phyloP scores from a whole-genome alignment of 345 rosid species.

The Salix exigua region DNA sequence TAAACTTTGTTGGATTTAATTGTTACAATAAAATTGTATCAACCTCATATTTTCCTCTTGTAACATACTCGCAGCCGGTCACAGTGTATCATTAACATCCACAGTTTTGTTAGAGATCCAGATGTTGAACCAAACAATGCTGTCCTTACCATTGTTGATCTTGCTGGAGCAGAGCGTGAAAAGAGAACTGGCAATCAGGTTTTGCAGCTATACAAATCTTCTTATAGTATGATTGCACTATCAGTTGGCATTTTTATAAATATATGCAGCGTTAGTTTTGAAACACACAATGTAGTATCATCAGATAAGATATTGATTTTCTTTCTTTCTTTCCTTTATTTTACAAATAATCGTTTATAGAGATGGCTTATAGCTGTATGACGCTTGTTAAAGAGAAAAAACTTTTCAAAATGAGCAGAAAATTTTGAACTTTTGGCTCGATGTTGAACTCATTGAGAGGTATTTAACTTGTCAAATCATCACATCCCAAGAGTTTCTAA shows the following conservation, averaged over 20 bases:
- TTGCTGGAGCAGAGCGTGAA: slow-evolving; percentile 97
- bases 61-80: slow-evolving; percentile 64
- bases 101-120: slow-evolving; percentile 25
- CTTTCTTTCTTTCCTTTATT: neutral
- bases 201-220: neutral
- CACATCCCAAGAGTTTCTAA: too few relatives aligned
- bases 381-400: neutral
- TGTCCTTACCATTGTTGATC: slow-evolving; percentile 72
- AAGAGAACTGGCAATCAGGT: slow-evolving; percentile 94
- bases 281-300: neutral
- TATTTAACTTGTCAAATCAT: neutral
- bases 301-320: neutral
- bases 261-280: neutral
- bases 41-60: neutral
- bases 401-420: neutral
- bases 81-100: slow-evolving; percentile 83
- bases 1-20: neutral
- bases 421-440: neutral
- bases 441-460: neutral
- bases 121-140: slow-evolving; percentile 38
- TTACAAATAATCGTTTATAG: neutral
- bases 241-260: neutral
- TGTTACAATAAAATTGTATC: neutral
- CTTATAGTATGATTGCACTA: neutral
- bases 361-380: neutral